Conservation (phyloP, 2,329 filamentous ascomycete species). For the Venturia nashicola region DNA sequence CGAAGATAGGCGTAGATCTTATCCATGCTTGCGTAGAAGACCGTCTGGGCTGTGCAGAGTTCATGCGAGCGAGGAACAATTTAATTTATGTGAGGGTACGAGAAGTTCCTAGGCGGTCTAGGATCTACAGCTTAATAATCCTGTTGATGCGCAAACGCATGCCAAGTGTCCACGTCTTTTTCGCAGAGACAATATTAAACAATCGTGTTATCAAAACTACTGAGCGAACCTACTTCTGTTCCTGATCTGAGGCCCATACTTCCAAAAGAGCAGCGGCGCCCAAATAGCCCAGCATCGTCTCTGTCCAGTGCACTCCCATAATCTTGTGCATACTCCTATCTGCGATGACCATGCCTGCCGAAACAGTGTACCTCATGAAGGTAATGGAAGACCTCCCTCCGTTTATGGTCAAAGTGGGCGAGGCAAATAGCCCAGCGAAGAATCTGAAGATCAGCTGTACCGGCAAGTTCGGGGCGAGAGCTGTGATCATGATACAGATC, state of each 20-base stretch:
- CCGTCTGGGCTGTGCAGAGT: too few relatives aligned
- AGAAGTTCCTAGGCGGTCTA: too few relatives aligned
- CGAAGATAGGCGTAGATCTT: too few relatives aligned
- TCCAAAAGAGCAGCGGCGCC: constrained; percentile 25
- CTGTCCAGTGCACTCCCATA: constrained; percentile 30
- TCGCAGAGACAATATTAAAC: too few relatives aligned
- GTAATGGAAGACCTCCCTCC: constrained; percentile 18
- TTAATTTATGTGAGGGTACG: too few relatives aligned
- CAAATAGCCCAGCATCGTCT: constrained; percentile 28
- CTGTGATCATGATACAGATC: constrained; percentile 7
- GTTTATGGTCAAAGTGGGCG: neutral
- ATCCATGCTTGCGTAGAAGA: too few relatives aligned
- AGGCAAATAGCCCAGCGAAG: neutral
- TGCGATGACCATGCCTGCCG: constrained; percentile 29
- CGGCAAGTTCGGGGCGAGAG: neutral
- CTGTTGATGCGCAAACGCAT: too few relatives aligned
- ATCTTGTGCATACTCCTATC: constrained; percentile 27
- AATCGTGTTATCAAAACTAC: neutral
- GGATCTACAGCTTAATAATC: too few relatives aligned
- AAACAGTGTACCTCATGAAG: constrained; percentile 20
- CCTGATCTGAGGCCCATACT: constrained; percentile 15
- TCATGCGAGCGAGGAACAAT: too few relatives aligned
- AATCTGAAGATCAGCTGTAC: neutral
- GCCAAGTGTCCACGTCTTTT: too few relatives aligned
- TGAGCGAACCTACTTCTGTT: neutral